Conservation (phyloP, 2,329 filamentous ascomycete species). For the Exophiala lecanii-corni region DNA sequence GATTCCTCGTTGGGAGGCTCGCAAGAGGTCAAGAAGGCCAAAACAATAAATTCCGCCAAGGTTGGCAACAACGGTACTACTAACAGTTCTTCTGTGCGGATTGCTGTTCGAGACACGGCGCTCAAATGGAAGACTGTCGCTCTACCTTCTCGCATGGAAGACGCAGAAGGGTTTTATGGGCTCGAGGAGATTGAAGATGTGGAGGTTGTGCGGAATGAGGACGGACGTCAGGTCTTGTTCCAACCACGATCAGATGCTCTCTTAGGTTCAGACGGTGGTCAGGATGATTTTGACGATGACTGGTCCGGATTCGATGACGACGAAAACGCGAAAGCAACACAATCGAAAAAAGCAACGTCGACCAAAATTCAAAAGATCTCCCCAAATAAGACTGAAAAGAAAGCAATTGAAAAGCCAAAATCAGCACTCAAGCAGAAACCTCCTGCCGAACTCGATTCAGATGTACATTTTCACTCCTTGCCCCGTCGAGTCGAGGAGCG, state of each 20-base stretch:
- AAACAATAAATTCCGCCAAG: slow-evolving; percentile 7
- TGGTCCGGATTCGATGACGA: slow-evolving; percentile 63
- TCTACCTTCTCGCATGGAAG: slow-evolving; percentile 71
- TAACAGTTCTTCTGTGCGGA: not conserved
- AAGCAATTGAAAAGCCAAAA: slow-evolving; percentile 13
- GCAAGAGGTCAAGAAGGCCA: slow-evolving; percentile 3
- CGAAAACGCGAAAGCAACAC: slow-evolving; percentile 27
- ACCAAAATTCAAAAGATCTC: not conserved
- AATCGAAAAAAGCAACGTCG: not conserved
- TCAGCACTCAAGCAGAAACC: slow-evolving; percentile 16
- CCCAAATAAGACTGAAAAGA: not conserved
- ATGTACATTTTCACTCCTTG: slow-evolving; percentile 18
- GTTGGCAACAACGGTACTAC: not conserved
- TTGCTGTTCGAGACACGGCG: slow-evolving; percentile 42
- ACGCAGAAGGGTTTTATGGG: slow-evolving; percentile 90
- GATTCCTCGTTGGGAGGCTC: not conserved
- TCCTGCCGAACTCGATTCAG: slow-evolving; percentile 6
- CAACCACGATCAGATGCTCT: slow-evolving; percentile 39
- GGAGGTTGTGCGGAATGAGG: slow-evolving; percentile 64
- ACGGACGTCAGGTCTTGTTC: slow-evolving; percentile 62
- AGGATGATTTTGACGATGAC: slow-evolving; percentile 45
- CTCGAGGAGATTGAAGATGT: slow-evolving; percentile 90
- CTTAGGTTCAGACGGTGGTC: slow-evolving; percentile 25
- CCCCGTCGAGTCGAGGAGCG: slow-evolving; percentile 44
- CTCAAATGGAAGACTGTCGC: slow-evolving; percentile 61